Evolutionary conservation across 768 basidiomycete species (phyloP), one percentile per base, ranked within the genome.

Genomic region (Boletus vermiculosoides): DNA sequence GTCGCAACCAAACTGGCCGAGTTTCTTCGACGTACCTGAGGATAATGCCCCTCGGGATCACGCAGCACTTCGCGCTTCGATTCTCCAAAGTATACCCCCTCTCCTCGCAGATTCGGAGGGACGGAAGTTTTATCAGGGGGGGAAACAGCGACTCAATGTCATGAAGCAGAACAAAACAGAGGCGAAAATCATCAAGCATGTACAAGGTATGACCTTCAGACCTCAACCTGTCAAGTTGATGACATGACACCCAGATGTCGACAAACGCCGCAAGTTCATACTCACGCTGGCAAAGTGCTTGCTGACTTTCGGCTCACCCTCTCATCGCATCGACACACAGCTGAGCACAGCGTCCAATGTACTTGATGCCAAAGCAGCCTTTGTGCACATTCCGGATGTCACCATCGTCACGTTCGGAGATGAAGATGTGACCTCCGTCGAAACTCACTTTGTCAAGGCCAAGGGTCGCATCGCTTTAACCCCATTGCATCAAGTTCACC

Each of bases 301-400:
- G 56, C 83, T 98, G 69, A 80, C 86, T n/a, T 95, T 91, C 69
- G 94, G 94, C 20, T 90, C 94, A n/a, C 94, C 94, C 2, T 93
- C 92, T 22, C 95, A 97, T 71, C 82, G 95, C 20, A 88, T 95
- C 60, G 93, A 96, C 74, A 86, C 91, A 1, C 94, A 95, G 69
- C 82, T 98, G 40, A 79, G 80, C 56, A 83, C 90, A 5, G 92
- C 92, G 3, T 87, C 93, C 7, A 75, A 80, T 12, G 87, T 92
- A 55, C 81, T 97, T 16, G 84, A 88, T 33, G 80, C 92, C 59
- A 81, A 87, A 62, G 88, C 90, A 53, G 86, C 88, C 66, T 92
- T 96, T 66, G 87, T 96, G 20, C 91, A 93, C 69, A 79, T 92
- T 37, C 87, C 90, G 4, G 84, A 84, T 54, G 80, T 91, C 59